Evolutionary conservation across 192 early-diverging fungal genomes (phyloP).

Genomic region (Dispira simplex): DNA sequence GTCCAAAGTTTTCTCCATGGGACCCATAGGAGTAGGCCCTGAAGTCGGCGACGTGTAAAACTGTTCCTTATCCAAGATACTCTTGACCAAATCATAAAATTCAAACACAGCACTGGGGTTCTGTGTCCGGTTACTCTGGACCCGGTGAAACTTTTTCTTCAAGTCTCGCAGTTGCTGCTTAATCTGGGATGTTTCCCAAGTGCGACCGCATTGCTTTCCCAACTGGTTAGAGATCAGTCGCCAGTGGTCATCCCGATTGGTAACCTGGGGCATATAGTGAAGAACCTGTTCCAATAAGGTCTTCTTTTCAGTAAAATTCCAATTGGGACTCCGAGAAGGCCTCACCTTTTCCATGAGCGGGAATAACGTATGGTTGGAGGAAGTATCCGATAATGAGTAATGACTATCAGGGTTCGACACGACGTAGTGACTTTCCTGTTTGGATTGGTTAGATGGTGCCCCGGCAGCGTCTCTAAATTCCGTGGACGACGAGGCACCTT

Average conservation of each 20-base stretch:
- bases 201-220: neutral
- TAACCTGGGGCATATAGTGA: slow-evolving; percentile 3
- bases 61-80: no score
- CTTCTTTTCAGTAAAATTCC: neutral
- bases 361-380: neutral
- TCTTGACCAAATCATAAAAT: no score
- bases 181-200: neutral
- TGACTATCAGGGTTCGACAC: no score
- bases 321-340: neutral
- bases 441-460: no score
- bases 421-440: no score
- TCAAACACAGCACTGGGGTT: no score
- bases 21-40: no score
- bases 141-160: neutral
- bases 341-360: neutral
- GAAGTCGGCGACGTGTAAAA: no score
- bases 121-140: no score
- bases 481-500: no score
- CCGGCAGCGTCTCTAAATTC: no score
- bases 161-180: slow-evolving; percentile 7
- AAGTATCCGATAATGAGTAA: neutral
- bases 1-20: no score
- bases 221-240: neutral
- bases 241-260: slow-evolving; percentile 3
- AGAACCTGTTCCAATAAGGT: neutral